Percentiles rank a stretch among this genome's conserved stretches.
Conservation (phyloP, 306 rosid genomes). For the Ammopiptanthus mongolicus region DNA sequence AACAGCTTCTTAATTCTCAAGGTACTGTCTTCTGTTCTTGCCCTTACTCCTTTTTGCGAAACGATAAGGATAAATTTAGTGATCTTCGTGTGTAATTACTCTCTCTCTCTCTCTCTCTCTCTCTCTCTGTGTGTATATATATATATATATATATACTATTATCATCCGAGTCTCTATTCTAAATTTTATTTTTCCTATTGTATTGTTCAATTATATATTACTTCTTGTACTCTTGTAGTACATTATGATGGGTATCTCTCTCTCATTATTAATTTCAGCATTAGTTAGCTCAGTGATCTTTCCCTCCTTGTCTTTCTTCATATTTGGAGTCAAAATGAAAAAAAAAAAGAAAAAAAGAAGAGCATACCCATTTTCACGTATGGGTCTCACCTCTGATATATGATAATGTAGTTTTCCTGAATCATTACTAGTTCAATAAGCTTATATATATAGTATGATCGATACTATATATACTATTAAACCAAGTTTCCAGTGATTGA, state of each 20-base stretch:
- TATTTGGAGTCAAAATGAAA: neutral
- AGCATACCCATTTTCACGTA: neutral
- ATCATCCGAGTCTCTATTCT: neutral
- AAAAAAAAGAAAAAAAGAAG: neutral
- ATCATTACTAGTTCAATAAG: neutral
- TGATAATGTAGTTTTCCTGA: neutral
- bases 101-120: no score
- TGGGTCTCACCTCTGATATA: neutral
- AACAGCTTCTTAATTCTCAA: neutral
- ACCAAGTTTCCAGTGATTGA: no score
- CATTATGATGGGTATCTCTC: neutral
- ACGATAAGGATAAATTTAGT: neutral
- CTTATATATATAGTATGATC: no score
- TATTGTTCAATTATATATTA: neutral
- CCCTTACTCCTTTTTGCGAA: neutral
- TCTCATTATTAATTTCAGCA: neutral
- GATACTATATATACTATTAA: no score
- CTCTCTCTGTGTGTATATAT: no score
- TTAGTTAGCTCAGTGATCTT: neutral
- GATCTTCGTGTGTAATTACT: neutral
- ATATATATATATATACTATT: neutral
- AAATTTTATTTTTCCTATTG: neutral
- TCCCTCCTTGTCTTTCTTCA: neutral
- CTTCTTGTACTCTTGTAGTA: neutral
- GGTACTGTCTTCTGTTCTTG: slow-evolving; percentile 6